phyloP scores from a whole-genome alignment of 176 grass and related monocot species.

The Avena eriantha region DNA sequence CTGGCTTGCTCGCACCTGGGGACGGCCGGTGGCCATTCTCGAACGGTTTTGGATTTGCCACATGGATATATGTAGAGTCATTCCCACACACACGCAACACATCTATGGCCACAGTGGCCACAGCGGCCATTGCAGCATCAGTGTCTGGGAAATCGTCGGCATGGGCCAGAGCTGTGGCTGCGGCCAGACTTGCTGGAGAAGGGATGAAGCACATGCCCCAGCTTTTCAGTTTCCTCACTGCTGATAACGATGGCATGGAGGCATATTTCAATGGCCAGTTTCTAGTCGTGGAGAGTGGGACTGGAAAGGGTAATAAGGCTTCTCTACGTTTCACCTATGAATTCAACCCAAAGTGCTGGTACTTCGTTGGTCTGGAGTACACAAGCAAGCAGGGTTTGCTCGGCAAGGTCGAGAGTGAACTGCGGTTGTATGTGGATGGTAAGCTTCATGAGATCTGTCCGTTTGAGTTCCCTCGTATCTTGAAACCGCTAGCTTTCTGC shows the following conservation, averaged over 20 bases:
- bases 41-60: conserved; percentile 92
- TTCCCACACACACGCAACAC: conserved; percentile 71
- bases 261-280: conserved; percentile 94
- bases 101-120: conserved; percentile 57
- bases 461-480: conserved; percentile 88
- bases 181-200: conserved; percentile 68
- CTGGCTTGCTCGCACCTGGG: conserved; percentile 76
- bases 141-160: conserved; percentile 79
- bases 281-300: conserved; percentile 84
- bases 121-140: conserved; percentile 64
- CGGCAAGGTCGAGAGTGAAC: conserved; percentile 79
- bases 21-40: conserved; percentile 91
- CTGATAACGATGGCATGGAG: conserved; percentile 88
- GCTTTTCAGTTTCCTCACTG: conserved; percentile 92
- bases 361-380: conserved; percentile 85
- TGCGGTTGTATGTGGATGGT: conserved; percentile 90
- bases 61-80: conserved; percentile 95
- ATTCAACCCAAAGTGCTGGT: conserved; percentile 89
- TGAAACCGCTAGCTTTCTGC: conserved; percentile 83
- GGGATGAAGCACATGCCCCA: conserved; percentile 81
- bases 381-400: conserved; percentile 84
- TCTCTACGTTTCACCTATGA: conserved; percentile 87
- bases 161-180: conserved; percentile 61
- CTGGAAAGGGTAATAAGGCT: conserved; percentile 76
- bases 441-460: conserved; percentile 78